phyloP scores from a whole-genome alignment of 495 filamentous ascomycete species.

The Podospora conica region DNA sequence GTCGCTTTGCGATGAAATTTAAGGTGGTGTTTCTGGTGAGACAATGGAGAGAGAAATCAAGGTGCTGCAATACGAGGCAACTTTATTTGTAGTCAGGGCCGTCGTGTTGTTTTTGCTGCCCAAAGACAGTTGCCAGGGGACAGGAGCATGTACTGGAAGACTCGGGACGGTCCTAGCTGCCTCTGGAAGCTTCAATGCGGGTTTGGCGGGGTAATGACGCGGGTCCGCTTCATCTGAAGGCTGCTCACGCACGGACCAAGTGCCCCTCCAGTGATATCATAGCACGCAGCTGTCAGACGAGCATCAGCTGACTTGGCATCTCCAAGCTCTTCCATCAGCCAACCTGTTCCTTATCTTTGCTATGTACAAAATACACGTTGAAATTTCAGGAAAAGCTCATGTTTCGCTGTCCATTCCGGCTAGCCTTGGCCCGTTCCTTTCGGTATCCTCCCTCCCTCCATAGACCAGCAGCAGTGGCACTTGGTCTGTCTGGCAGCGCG shows the following conservation, averaged over 20 bases:
- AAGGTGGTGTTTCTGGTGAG: not conserved
- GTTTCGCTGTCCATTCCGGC: no score
- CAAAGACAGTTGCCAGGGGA: conserved; percentile 2
- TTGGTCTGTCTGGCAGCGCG: no score
- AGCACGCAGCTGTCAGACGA: not conserved
- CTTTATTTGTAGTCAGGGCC: conserved; percentile 19
- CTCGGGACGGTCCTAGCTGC: conserved; percentile 12
- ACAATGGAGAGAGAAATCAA: not conserved
- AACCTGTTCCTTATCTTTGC: no score
- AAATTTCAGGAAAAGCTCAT: no score
- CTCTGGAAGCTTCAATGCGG: conserved; percentile 12
- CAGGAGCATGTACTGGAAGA: conserved; percentile 8
- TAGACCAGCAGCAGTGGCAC: no score
- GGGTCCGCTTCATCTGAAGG: not conserved
- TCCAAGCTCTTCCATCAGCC: no score
- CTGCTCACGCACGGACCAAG: not conserved
- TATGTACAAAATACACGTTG: no score
- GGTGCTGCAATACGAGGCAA: not conserved
- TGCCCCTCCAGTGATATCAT: not conserved
- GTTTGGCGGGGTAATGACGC: conserved; percentile 5
- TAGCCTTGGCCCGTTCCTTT: no score
- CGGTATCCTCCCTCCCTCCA: no score
- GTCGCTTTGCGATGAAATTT: not conserved
- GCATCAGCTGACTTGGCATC: not conserved
- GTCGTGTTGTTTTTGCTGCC: conserved; percentile 14